Evolutionary conservation across 192 early-diverging fungal species (phyloP).

Genomic region (Entrophospora sp.): DNA sequence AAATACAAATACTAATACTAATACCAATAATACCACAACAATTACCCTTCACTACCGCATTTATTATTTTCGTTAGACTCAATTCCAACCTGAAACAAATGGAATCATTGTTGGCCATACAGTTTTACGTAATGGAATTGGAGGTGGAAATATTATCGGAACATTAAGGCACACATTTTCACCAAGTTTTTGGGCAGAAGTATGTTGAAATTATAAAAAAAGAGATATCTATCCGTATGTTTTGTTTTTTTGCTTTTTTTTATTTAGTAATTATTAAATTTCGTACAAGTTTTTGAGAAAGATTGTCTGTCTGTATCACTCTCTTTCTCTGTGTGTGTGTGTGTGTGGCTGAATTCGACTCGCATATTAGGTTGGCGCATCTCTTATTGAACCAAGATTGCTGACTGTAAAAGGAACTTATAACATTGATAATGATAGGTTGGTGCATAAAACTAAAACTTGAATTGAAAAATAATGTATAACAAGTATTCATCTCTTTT

Average conservation of each 20-base stretch:
- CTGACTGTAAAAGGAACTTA: constrained; percentile 54
- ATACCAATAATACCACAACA: too few species aligned
- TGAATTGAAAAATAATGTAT: too few species aligned
- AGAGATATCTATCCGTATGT: too few species aligned
- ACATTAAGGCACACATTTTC: constrained; percentile 70
- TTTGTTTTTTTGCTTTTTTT: constrained; percentile 3
- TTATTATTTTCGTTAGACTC: constrained; percentile 30
- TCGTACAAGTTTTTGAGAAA: constrained; percentile 1
- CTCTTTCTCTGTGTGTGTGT: neutral
- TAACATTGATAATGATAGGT: constrained; percentile 38
- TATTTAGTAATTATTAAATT: neutral
- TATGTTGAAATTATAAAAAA: constrained; percentile 25
- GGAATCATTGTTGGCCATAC: constrained; percentile 50
- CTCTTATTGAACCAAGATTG: constrained; percentile 42
- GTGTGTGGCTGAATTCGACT: constrained; percentile 28
- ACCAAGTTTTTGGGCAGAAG: constrained; percentile 62
- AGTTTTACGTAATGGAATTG: constrained; percentile 56
- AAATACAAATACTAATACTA: too few species aligned
- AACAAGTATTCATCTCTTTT: neutral
- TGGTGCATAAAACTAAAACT: too few species aligned
- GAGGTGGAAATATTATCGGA: constrained; percentile 68
- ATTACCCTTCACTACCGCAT: too few species aligned
- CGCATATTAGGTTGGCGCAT: constrained; percentile 49
- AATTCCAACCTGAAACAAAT: constrained; percentile 42
- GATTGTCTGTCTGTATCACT: neutral